These are phyloP conservation scores for Saposhnikovia divaricata DNA, from an alignment of 129 eudicot species.

Conservation along the genomic window DNA sequence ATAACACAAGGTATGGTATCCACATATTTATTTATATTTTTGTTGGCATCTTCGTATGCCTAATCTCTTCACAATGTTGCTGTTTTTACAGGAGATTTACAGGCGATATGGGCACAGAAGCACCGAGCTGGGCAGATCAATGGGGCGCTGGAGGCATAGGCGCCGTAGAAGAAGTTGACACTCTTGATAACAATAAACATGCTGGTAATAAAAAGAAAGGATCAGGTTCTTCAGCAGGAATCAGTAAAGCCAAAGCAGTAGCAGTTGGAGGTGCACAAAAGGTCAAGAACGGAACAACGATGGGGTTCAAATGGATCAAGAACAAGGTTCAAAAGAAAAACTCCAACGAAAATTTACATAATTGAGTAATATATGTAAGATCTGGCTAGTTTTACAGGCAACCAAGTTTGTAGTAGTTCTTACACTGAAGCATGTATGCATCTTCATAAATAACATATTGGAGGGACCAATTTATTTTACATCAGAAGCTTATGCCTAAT, in stretches of 20 bases:
- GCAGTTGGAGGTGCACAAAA: constrained; percentile 52
- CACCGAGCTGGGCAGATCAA: constrained; percentile 98
- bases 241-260: constrained; percentile 39
- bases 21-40: background rate
- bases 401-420: background rate
- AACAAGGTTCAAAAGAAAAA: constrained; percentile 55
- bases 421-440: background rate
- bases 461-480: too few species aligned
- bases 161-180: constrained; percentile 44
- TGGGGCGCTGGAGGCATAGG: constrained; percentile 99
- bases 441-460: background rate
- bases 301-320: constrained; percentile 77
- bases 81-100: background rate
- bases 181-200: constrained; percentile 32
- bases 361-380: background rate
- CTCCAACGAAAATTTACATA: background rate
- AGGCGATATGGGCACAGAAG: constrained; percentile 45
- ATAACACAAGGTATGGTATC: background rate
- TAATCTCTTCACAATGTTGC: background rate
- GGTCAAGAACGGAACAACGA: constrained; percentile 53
- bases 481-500: background rate
- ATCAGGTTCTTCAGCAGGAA: constrained; percentile 30
- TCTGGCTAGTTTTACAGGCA: constrained; percentile 1
- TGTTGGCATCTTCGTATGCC: background rate
- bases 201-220: constrained; percentile 35